Evolutionary conservation across 2,329 filamentous ascomycete genomes (phyloP).

Genomic region (Talaromyces funiculosus): DNA sequence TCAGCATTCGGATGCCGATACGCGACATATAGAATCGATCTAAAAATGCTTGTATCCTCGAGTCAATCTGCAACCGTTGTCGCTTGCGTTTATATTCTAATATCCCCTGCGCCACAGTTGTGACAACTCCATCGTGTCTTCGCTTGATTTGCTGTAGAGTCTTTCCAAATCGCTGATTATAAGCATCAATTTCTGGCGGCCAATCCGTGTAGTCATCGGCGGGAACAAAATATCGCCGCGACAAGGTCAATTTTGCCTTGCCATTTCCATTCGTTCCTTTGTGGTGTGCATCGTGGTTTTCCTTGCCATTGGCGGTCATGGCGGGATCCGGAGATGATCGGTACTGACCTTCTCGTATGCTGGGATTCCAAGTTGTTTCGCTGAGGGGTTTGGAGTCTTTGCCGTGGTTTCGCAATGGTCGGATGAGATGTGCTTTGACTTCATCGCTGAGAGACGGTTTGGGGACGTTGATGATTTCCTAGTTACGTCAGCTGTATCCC

Average conservation of each 20-base stretch:
- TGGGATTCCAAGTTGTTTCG: slow-evolving; percentile 84
- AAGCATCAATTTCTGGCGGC: slow-evolving; percentile 90
- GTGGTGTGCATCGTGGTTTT: slow-evolving; percentile 37
- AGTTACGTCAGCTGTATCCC: slow-evolving; percentile 11
- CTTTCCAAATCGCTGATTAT: slow-evolving; percentile 86
- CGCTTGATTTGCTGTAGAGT: slow-evolving; percentile 91
- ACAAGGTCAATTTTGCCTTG: slow-evolving; percentile 42
- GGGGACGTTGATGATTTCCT: slow-evolving; percentile 84
- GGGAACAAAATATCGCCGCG: slow-evolving; percentile 79
- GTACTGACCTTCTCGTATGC: slow-evolving; percentile 78
- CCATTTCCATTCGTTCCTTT: slow-evolving; percentile 37
- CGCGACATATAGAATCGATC: slow-evolving; percentile 99
- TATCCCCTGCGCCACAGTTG: slow-evolving; percentile 95
- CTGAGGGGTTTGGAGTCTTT: slow-evolving; percentile 64
- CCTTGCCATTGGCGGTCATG: slow-evolving; percentile 39
- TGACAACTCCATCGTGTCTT: slow-evolving; percentile 93
- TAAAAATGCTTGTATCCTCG: slow-evolving; percentile 93
- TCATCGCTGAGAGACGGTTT: slow-evolving; percentile 71
- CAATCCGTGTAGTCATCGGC: slow-evolving; percentile 84
- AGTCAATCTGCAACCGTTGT: slow-evolving; percentile 96
- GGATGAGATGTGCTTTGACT: slow-evolving; percentile 69
- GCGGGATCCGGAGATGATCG: slow-evolving; percentile 40
- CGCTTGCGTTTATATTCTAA: slow-evolving; percentile 95
- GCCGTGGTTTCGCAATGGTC: slow-evolving; percentile 45
- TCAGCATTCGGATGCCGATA: slow-evolving; percentile 98